These are phyloP conservation scores for Tetradesmus obliquus DNA, from an alignment of 139 green algal genomes.

Conservation along the genomic window DNA sequence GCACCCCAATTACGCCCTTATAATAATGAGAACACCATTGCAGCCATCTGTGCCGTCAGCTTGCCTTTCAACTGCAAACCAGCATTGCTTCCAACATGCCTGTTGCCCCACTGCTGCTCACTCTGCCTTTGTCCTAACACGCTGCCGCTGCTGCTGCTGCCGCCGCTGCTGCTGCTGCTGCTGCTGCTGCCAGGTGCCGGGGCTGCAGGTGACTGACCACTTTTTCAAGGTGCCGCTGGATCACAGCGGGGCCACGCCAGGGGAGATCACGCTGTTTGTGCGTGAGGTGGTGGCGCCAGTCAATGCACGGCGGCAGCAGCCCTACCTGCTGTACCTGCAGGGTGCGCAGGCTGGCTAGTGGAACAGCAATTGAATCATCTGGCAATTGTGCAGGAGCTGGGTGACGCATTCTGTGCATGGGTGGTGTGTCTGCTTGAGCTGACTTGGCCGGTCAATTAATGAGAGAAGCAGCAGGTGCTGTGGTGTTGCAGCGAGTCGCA, in stretches of 20 bases:
- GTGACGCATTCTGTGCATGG: constrained; percentile 3
- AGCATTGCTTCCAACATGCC: background rate
- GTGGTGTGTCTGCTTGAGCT: too few relatives aligned
- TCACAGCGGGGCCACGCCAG: constrained; percentile 52
- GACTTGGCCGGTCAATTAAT: too few relatives aligned
- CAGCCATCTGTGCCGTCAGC: background rate
- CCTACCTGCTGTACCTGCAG: constrained; percentile 90
- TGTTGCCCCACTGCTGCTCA: background rate
- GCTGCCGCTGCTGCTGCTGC: too few relatives aligned
- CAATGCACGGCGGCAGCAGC: constrained; percentile 61
- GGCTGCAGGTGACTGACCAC: constrained; percentile 73
- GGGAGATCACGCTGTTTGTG: constrained; percentile 81
- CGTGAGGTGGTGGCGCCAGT: constrained; percentile 72
- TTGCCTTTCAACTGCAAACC: background rate
- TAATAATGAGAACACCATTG: background rate
- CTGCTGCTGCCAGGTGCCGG: constrained; percentile 51
- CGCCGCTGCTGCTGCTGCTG: background rate
- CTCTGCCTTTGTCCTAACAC: too few relatives aligned
- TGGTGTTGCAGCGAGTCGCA: too few relatives aligned
- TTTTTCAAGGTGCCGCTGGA: constrained; percentile 80
- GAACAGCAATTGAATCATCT: too few relatives aligned
- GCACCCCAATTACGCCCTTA: background rate
- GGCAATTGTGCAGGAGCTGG: background rate
- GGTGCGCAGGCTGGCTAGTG: constrained; percentile 50
- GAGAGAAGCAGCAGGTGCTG: background rate